Evolutionary conservation across 148 eudicot species (phyloP), one percentile per base, ranked within the genome.

Genomic region (Bassia scoparia): DNA sequence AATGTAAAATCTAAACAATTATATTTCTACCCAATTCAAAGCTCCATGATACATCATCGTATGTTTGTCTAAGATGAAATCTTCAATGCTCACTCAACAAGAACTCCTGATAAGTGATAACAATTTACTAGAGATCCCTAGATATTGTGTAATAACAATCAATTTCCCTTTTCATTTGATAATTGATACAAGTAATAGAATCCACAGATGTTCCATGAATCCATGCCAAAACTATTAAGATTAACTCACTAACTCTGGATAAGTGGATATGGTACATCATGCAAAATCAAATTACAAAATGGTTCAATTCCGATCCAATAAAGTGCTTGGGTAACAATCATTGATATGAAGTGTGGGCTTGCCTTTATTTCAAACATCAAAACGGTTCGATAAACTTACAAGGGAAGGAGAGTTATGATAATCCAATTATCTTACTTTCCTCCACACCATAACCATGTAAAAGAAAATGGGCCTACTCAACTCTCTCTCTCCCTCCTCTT

Each of bases 21-120:
- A n/a, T n/a, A n/a, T n/a, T 23, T 34, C 38, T 37, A 15, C 11
- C 17, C 63, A 43, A 20, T 38, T 56, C 6, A 21, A 55, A n/a
- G 5, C 44, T 35, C 17, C 62, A 53, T 12, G 31, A 0, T 23
- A 70, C n/a, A n/a, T n/a, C n/a, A 14, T 18, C 16, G 37, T 3
- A 27, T 41, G 49, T 55, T 24, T 70, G n/a, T 27, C 73, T 70
- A 24, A 70, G 52, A 70, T 24, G 43, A 8, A 55, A 13, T 23
- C 27, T 7, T 21, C 24, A 71, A 24, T 23, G 61, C 33, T 41
- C 34, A 58, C 44, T 41, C 23, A 41, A 43, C 17, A 16, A 7
- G 27, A 71, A 34, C 18, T 24, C 62, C 41, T 33, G 21, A 68
- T 14, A 7, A 20, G 18, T 33, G 21, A 68, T 14, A 7, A 20